phyloP scores from a whole-genome alignment of 2,329 filamentous ascomycete genomes.

The Kalmusia sp. region DNA sequence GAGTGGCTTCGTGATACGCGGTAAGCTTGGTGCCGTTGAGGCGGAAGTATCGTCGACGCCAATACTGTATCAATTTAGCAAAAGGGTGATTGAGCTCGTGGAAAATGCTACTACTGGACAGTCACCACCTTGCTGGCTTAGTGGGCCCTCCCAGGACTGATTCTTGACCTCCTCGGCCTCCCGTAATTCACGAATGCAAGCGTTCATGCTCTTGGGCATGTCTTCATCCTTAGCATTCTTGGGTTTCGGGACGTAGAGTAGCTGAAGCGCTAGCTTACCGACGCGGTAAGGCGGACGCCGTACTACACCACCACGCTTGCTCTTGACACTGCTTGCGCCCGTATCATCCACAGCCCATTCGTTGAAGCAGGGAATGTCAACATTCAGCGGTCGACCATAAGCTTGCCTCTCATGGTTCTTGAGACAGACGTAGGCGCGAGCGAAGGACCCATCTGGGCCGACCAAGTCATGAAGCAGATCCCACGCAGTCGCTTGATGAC shows the following conservation, averaged over 20 bases:
- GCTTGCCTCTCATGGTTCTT: slow-evolving; percentile 90
- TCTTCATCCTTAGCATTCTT: slow-evolving; percentile 88
- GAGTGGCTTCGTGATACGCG: slow-evolving; percentile 93
- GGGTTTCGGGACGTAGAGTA: slow-evolving; percentile 92
- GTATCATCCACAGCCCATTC: slow-evolving; percentile 94
- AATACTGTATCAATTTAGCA: slow-evolving; percentile 70
- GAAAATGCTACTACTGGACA: slow-evolving; percentile 96
- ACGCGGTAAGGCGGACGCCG: slow-evolving; percentile 92
- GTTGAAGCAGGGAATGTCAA: slow-evolving; percentile 95
- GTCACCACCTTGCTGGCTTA: slow-evolving; percentile 97
- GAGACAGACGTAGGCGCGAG: slow-evolving; percentile 88
- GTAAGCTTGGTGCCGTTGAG: slow-evolving; percentile 89
- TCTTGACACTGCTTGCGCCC: slow-evolving; percentile 86
- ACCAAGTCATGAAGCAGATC: slow-evolving; percentile 87
- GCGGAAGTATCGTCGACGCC: slow-evolving; percentile 97
- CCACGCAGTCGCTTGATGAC: slow-evolving; percentile 74
- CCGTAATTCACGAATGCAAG: slow-evolving; percentile 90
- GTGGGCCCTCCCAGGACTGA: slow-evolving; percentile 82
- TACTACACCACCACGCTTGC: slow-evolving; percentile 80
- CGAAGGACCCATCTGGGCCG: slow-evolving; percentile 92
- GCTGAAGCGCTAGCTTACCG: slow-evolving; percentile 90
- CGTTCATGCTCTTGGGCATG: slow-evolving; percentile 99
- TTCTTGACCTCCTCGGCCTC: slow-evolving; percentile 83
- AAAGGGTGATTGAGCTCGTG: too few species aligned
- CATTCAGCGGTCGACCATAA: slow-evolving; percentile 85